Conservation (phyloP, 495 filamentous ascomycete genomes). For the Daldinia caldariorum region DNA sequence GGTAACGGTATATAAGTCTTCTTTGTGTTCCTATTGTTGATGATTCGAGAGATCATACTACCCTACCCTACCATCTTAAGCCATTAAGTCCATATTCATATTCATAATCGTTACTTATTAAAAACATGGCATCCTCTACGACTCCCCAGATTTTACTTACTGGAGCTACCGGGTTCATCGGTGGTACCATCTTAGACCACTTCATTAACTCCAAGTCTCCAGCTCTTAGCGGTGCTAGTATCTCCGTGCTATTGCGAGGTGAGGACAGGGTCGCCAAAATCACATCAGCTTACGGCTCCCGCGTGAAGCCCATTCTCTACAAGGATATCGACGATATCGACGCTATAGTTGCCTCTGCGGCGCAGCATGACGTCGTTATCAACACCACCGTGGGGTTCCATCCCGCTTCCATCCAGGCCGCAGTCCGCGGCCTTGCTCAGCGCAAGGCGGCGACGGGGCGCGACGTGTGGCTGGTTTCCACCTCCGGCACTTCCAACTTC, state of each 20-base stretch:
- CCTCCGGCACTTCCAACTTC: conserved; percentile 62
- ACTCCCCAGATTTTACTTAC: conserved; percentile 42
- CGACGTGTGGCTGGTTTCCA: conserved; percentile 52
- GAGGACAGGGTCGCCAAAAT: conserved; percentile 34
- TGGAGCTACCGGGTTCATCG: conserved; percentile 45
- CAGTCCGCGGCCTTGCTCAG: conserved; percentile 51
- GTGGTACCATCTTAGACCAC: conserved; percentile 44
- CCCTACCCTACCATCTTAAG: neutral
- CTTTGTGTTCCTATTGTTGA: neutral
- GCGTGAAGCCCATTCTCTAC: conserved; percentile 38
- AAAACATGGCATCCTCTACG: conserved; percentile 37
- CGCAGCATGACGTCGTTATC: conserved; percentile 55
- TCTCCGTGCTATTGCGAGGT: conserved; percentile 36
- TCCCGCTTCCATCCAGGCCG: conserved; percentile 43
- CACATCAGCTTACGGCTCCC: conserved; percentile 31
- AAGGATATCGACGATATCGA: conserved; percentile 48
- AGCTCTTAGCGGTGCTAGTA: conserved; percentile 19
- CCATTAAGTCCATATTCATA: neutral
- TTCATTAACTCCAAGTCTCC: conserved; percentile 31
- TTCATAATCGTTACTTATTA: neutral
- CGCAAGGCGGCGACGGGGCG: conserved; percentile 46
- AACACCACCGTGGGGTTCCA: conserved; percentile 51
- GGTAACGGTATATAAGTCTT: neutral
- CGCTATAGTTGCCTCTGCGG: conserved; percentile 42
- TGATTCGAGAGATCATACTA: neutral